Percentiles rank a stretch among this genome's conserved stretches.
phyloP scores from a whole-genome alignment of 768 basidiomycete genomes.

The Lepiota venenata region DNA sequence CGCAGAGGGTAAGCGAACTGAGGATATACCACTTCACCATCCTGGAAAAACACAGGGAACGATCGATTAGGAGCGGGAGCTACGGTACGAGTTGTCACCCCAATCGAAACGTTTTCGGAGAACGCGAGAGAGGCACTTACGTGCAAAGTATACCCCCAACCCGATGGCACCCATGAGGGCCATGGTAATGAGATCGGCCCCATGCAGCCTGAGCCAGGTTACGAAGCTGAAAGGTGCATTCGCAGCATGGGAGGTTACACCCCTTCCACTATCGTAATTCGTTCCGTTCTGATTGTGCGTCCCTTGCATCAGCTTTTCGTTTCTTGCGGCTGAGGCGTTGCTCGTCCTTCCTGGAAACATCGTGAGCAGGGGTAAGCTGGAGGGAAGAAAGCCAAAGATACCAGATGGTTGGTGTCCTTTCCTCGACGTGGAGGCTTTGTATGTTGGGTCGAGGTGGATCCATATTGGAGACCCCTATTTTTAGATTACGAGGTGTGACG shows the following conservation, averaged over 20 bases:
- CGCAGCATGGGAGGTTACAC: constrained; percentile 4
- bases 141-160: constrained; percentile 50
- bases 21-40: constrained; percentile 50
- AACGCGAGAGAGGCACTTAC: constrained; percentile 19
- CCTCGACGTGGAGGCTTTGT: no score
- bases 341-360: not conserved
- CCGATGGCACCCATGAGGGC: constrained; percentile 52
- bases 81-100: constrained; percentile 12
- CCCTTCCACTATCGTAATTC: constrained; percentile 9
- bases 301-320: not conserved
- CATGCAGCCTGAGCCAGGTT: constrained; percentile 44
- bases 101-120: not conserved
- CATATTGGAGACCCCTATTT: not conserved
- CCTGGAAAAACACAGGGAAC: constrained; percentile 40
- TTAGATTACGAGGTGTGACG: constrained; percentile 8
- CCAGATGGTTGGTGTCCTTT: no score
- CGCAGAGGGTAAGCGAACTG: constrained; percentile 48
- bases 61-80: constrained; percentile 41
- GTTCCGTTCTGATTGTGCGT: not conserved
- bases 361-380: no score
- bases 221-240: constrained; percentile 29
- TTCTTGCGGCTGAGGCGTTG: not conserved
- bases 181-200: constrained; percentile 52
- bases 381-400: no score
- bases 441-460: no score